A percentile compares a stretch with the other conserved stretches of the same genome.
Conservation (phyloP, 2,329 filamentous ascomycete genomes). For the Monilinia aucupariae region DNA sequence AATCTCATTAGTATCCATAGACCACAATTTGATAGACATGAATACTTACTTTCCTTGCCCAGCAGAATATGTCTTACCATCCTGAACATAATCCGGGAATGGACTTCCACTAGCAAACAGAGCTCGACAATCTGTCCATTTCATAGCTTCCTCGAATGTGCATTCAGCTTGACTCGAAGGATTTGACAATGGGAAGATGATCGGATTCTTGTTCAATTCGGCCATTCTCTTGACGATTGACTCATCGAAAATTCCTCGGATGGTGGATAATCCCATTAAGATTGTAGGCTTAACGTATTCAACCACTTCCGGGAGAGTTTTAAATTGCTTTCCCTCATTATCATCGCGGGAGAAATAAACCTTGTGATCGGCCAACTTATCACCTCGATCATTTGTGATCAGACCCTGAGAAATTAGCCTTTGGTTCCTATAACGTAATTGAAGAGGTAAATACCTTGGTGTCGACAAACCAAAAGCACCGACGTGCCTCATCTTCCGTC, state of each 20-base stretch:
- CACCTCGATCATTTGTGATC: constrained; percentile 64
- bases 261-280: constrained; percentile 77
- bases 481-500: constrained; percentile 63
- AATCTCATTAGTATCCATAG: constrained; percentile 35
- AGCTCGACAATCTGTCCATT: constrained; percentile 71
- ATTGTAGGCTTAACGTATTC: constrained; percentile 71
- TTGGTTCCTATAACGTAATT: not conserved
- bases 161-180: constrained; percentile 80
- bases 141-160: constrained; percentile 65
- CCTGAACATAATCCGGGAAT: constrained; percentile 64
- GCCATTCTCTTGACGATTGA: constrained; percentile 71
- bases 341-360: constrained; percentile 38
- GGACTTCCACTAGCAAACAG: constrained; percentile 81
- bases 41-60: constrained; percentile 43
- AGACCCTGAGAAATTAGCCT: constrained; percentile 45
- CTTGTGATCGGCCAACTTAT: constrained; percentile 63
- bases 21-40: not conserved
- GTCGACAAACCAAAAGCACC: constrained; percentile 70
- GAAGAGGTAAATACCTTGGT: constrained; percentile 38
- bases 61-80: constrained; percentile 44
- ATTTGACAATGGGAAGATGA: constrained; percentile 77
- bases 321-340: constrained; percentile 41
- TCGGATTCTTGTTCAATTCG: constrained; percentile 61
- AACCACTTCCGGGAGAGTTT: constrained; percentile 61
- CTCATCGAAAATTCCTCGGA: constrained; percentile 68